phyloP scores from a whole-genome alignment of 208 protist species.

The Herpetomonas samuelpessoai region DNA sequence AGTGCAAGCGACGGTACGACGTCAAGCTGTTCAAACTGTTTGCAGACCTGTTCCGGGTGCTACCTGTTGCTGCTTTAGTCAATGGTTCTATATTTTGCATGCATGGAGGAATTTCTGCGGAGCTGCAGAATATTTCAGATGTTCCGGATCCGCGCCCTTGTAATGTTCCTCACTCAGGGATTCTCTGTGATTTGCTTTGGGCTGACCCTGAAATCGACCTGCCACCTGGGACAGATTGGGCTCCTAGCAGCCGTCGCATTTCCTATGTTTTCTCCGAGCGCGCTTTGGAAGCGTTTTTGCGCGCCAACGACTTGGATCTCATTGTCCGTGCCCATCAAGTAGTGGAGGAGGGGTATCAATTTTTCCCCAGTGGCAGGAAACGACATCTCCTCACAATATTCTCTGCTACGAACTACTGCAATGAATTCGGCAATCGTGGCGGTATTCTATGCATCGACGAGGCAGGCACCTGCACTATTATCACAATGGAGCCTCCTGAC shows the following conservation, averaged over 20 bases:
- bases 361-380: slow-evolving; percentile 96
- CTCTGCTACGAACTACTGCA: slow-evolving; percentile 99
- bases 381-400: slow-evolving; percentile 99
- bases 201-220: slow-evolving; percentile 96
- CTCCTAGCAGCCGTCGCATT: slow-evolving; percentile 98
- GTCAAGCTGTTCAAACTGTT: slow-evolving; percentile 99
- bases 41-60: slow-evolving; percentile 97
- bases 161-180: slow-evolving; percentile 97
- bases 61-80: slow-evolving; percentile 97
- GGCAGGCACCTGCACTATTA: slow-evolving; percentile 93
- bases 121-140: slow-evolving; percentile 91
- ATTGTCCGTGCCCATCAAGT: slow-evolving; percentile 99
- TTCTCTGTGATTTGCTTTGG: slow-evolving; percentile 99
- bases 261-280: slow-evolving; percentile 98
- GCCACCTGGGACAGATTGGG: slow-evolving; percentile 95
- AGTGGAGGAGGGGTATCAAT: slow-evolving; percentile 99
- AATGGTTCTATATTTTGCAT: slow-evolving; percentile 99
- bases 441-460: slow-evolving; percentile 98
- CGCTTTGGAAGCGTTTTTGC: slow-evolving; percentile 95
- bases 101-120: slow-evolving; percentile 96
- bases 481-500: slow-evolving; percentile 89
- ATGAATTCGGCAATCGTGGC: slow-evolving; percentile 99
- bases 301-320: slow-evolving; percentile 98
- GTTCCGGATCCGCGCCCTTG: slow-evolving; percentile 95
- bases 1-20: slow-evolving; percentile 97